Evolutionary conservation across 192 early-diverging fungal genomes (phyloP), one percentile per base, ranked within the genome.

Genomic region (Chytriomyces sp.): DNA sequence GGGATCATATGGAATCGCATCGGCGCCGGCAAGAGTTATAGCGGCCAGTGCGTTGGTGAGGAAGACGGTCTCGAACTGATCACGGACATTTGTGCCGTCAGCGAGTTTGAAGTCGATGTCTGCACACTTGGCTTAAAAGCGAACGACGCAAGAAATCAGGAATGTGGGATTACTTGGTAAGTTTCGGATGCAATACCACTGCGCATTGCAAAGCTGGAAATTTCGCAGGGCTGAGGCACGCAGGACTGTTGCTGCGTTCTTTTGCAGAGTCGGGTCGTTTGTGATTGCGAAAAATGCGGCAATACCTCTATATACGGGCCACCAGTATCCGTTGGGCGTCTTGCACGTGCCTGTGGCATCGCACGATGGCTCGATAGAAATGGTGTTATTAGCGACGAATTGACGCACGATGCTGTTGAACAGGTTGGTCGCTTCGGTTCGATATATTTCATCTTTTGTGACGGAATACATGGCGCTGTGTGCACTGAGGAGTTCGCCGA

Each of bases 121-220:
- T n/a, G n/a, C n/a, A n/a, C n/a, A n/a, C n/a, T n/a, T n/a, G n/a
- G n/a, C n/a, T n/a, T n/a, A n/a, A n/a, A n/a, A n/a, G n/a, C n/a
- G n/a, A n/a, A n/a, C n/a, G n/a, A n/a, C n/a, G n/a, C n/a, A n/a
- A n/a, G n/a, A n/a, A n/a, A n/a, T n/a, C n/a, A n/a, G n/a, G n/a
- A n/a, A n/a, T n/a, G n/a, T n/a, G n/a, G n/a, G n/a, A n/a, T n/a
- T n/a, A n/a, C n/a, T n/a, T n/a, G 34, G 25, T 57, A 75, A 49
- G 32, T 66, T 61, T 30, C 74, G 36, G 52, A 75, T 75, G 26
- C 74, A 75, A 49, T 75, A 68, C 74, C 74, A 75, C 22, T 69
- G 28, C 19, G 71, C 49, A 44, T 73, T 52, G 40, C 74, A 75
- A 6, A 17, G 5, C 37, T 59, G 56, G 33, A 62, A 66, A 14